Evolutionary conservation across 2,329 filamentous ascomycete genomes (phyloP).

Genomic region (Cucurbitaria berberidis): DNA sequence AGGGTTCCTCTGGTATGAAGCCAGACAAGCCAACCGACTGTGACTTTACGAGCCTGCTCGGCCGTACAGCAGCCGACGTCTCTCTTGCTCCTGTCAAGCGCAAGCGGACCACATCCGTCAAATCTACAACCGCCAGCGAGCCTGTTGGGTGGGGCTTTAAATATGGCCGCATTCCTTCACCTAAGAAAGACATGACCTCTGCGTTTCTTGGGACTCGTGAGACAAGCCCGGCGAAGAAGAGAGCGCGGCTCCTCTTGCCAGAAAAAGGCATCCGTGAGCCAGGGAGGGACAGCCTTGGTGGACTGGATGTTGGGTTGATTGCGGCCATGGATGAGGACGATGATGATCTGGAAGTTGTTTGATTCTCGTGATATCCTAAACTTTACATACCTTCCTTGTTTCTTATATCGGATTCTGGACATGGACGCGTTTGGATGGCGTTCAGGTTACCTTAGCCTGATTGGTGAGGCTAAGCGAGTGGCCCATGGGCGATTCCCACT

Average conservation of each 20-base stretch:
- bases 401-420: neutral
- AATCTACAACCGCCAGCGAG: conserved; percentile 35
- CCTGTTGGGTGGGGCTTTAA: conserved; percentile 58
- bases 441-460: conserved; percentile 27
- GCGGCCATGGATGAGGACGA: conserved; percentile 52
- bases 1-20: conserved; percentile 20
- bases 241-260: conserved; percentile 54
- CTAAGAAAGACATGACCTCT: conserved; percentile 33
- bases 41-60: conserved; percentile 53
- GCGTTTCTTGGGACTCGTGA: conserved; percentile 37
- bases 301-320: conserved; percentile 42
- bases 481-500: conserved; percentile 19
- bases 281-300: conserved; percentile 54
- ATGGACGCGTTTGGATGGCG: conserved; percentile 18
- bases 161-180: conserved; percentile 47
- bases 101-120: conserved; percentile 43
- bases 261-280: conserved; percentile 58
- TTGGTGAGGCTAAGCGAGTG: conserved; percentile 44
- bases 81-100: conserved; percentile 54
- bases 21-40: conserved; percentile 22
- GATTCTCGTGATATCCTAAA: conserved; percentile 28
- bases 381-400: conserved; percentile 8
- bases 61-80: conserved; percentile 51
- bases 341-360: conserved; percentile 58
- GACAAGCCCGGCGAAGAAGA: conserved; percentile 54